A percentile compares a stretch with the other conserved stretches of the same genome.
phyloP scores from a whole-genome alignment of 164 flowering plant genomes.

The Saururus chinensis region DNA sequence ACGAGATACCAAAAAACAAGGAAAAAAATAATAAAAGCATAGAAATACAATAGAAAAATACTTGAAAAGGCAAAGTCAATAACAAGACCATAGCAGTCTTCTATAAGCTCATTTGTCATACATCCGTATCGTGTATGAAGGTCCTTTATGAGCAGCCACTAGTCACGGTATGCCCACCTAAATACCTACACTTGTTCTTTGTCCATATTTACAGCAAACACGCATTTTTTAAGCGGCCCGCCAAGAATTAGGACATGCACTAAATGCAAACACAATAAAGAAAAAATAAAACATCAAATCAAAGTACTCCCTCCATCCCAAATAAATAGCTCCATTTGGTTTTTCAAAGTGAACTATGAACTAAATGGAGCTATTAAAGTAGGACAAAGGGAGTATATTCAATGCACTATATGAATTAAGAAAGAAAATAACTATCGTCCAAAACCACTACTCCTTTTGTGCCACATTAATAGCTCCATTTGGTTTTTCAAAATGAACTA shows the following conservation, averaged over 20 bases:
- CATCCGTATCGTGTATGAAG: conserved; percentile 23
- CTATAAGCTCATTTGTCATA: neutral
- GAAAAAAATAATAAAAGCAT: neutral
- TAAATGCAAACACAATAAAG: neutral
- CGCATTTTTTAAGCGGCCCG: conserved; percentile 31
- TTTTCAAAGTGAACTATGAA: too few species aligned
- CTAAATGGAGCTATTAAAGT: too few species aligned
- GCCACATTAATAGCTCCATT: too few species aligned
- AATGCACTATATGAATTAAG: too few species aligned
- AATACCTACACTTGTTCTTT: conserved; percentile 33
- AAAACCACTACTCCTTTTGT: too few species aligned
- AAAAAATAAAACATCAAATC: neutral
- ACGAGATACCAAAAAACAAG: neutral
- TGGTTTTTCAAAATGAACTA: neutral
- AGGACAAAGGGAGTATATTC: too few species aligned
- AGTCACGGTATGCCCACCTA: conserved; percentile 49
- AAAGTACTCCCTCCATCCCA: neutral
- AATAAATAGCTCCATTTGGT: too few species aligned
- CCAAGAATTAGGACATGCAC: conserved; percentile 67
- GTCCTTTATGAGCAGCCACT: conserved; percentile 42
- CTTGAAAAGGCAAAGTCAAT: neutral
- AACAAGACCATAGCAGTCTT: too few species aligned
- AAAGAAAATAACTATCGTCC: too few species aligned
- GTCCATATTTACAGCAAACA: conserved; percentile 73
- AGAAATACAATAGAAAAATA: too few species aligned